Evolutionary conservation across 352 stramenopile genomes (phyloP), one percentile per base, ranked within the genome.

Genomic region (Phytophthora sp.): DNA sequence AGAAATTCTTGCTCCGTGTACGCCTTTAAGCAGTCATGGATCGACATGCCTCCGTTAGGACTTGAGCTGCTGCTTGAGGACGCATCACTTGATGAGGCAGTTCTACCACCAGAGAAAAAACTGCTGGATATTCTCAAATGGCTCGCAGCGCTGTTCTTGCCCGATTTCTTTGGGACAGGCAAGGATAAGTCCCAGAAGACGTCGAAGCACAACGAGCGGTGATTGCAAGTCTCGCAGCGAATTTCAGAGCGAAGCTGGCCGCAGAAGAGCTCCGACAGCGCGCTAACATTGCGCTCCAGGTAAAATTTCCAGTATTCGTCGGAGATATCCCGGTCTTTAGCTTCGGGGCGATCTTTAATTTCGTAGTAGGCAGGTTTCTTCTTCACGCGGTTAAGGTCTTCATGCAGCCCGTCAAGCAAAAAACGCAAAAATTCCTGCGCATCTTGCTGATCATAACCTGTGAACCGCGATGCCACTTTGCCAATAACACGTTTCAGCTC

Each of bases 351-450:
- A 44, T 84, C 73, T 62, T 89, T 82, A 53, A 95, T 90, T 60
- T 94, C 83, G 49, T 88, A 87, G 54, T 94, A 94, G 8, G 72
- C 24, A 1, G 81, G 84, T 42, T 91, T 90, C 37, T 84, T 88
- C 39, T 70, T 73, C 35, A 94, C 77, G 1, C 73, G 74, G 51
- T 94, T 95, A 13, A 97, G 68, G 51, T 97, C 89, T 66, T 94
- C 89, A 52, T 97, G 90, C 23, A 97, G 66, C 15, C 76, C 84
- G 35, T 97, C 89, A 1, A 97, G 70, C 11, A 97, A 62, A 26
- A 91, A 93, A 11, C 91, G 89, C n/a, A 97, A 64, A 49, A 97
- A 96, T 53, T 97, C 89, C 50, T 97, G 89, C 1, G 91, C 87
- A 46, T 97, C 91, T 52, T 97, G 88, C 59, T 97, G 89, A 35